phyloP scores from a whole-genome alignment of 148 eudicot genomes.

The Pouteria glomerata region DNA sequence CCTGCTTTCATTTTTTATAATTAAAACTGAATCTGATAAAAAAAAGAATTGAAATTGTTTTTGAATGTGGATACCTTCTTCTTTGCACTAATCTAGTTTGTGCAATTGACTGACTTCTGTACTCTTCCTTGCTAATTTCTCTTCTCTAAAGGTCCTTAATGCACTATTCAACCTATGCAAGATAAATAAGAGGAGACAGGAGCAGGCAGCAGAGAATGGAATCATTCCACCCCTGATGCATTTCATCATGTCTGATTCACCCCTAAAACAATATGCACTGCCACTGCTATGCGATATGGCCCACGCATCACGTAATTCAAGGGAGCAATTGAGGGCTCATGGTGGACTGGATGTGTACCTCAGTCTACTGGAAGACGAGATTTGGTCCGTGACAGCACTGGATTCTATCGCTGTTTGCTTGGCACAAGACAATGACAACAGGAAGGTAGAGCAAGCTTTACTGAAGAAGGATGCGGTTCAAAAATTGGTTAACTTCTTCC shows the following conservation, averaged over 20 bases:
- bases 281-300: conserved; percentile 98
- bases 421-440: conserved; percentile 93
- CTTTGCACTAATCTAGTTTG: not conserved
- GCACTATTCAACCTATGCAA: conserved; percentile 96
- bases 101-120: conserved; percentile 1
- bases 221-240: conserved; percentile 95
- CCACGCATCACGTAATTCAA: conserved; percentile 98
- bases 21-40: not conserved
- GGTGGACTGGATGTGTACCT: conserved; percentile 96
- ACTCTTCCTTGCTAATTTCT: conserved; percentile 12
- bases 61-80: not conserved
- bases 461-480: conserved; percentile 95
- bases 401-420: conserved; percentile 96
- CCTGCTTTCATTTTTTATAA: not conserved
- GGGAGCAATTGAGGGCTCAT: conserved; percentile 94
- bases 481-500: conserved; percentile 84
- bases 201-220: conserved; percentile 99
- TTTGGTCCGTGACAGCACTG: conserved; percentile 95
- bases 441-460: conserved; percentile 95
- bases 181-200: conserved; percentile 97
- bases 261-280: conserved; percentile 81
- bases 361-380: conserved; percentile 83
- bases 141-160: conserved; percentile 68
- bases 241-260: conserved; percentile 86
- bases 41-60: not conserved